Conservation (phyloP, 768 basidiomycete genomes). For the Lentinula aciculospora region DNA sequence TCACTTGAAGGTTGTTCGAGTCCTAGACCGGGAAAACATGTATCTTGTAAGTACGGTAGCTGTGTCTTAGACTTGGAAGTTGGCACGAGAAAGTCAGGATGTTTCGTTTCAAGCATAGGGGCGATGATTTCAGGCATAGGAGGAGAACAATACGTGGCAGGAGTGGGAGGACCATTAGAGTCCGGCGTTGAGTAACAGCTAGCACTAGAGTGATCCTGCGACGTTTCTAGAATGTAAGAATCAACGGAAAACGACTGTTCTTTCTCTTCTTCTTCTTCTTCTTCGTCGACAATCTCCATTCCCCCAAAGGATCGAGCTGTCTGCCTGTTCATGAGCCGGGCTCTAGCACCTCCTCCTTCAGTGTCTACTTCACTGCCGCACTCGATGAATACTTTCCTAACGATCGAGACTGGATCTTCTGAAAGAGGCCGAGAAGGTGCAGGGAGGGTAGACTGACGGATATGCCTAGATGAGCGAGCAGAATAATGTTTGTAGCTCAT, state of each 20-base stretch:
- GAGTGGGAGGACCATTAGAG: neutral
- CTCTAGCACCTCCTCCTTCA: neutral
- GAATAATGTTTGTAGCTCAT: constrained; percentile 1
- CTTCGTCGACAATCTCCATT: constrained; percentile 8
- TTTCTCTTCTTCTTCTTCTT: constrained; percentile 6
- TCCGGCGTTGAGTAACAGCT: neutral
- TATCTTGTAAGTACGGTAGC: neutral
- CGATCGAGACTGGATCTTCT: constrained; percentile 3
- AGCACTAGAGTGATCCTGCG: neutral
- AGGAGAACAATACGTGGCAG: neutral
- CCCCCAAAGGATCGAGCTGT: constrained; percentile 4
- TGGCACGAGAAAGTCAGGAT: neutral
- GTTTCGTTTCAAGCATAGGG: neutral
- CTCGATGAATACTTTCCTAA: constrained; percentile 4
- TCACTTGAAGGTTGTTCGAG: neutral
- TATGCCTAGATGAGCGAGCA: neutral
- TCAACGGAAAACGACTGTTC: too few species aligned
- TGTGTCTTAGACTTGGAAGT: neutral
- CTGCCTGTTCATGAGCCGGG: constrained; percentile 2
- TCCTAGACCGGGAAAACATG: neutral
- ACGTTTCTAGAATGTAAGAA: neutral
- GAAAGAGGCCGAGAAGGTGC: neutral
- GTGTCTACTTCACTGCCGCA: neutral
- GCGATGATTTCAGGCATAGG: neutral
- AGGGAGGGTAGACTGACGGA: too few species aligned